phyloP scores from a whole-genome alignment of 805 yeast species.

The Candida tibetensis region DNA sequence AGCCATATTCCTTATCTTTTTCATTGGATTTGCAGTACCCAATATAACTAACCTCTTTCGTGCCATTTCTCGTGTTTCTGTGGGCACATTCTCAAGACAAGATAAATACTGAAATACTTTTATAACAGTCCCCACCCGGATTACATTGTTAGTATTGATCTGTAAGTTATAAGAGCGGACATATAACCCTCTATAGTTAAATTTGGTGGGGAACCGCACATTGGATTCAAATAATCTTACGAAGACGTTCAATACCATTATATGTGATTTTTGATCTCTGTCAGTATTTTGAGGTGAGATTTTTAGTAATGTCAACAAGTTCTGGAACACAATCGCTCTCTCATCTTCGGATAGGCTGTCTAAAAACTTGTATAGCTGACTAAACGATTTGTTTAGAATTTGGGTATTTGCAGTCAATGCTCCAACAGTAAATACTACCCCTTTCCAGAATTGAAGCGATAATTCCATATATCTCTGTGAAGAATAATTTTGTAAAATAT shows the following conservation, averaged over 20 bases:
- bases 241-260: constrained; percentile 26
- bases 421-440: constrained; percentile 54
- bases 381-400: constrained; percentile 43
- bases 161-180: constrained; percentile 56
- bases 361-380: constrained; percentile 31
- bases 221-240: constrained; percentile 41
- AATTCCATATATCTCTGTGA: constrained; percentile 8
- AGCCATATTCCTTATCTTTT: constrained; percentile 33
- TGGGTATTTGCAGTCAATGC: constrained; percentile 49
- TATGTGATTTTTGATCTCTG: constrained; percentile 21
- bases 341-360: constrained; percentile 20
- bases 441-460: constrained; percentile 50
- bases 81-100: constrained; percentile 1
- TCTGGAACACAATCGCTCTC: constrained; percentile 9
- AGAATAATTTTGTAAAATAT: background rate
- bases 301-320: constrained; percentile 18
- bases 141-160: constrained; percentile 42
- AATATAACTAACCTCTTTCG: constrained; percentile 22
- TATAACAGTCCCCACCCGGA: constrained; percentile 39
- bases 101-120: constrained; percentile 43
- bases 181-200: constrained; percentile 35
- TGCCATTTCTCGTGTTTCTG: constrained; percentile 12
- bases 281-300: constrained; percentile 9
- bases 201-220: constrained; percentile 25
- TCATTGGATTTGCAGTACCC: constrained; percentile 28